Evolutionary conservation across 129 eudicot genomes (phyloP).

Genomic region (Centaurea solstitialis): DNA sequence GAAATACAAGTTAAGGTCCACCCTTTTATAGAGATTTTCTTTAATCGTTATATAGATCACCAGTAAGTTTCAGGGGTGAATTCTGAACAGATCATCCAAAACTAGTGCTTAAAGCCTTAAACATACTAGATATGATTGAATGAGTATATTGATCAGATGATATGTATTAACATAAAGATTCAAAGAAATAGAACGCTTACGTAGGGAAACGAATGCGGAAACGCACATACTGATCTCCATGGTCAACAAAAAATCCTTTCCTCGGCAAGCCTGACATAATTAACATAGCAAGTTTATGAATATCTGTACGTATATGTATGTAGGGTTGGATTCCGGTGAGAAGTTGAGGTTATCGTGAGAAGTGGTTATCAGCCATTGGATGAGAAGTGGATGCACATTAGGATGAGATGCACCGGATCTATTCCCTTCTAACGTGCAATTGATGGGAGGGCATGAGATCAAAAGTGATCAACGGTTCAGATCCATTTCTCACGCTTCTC

Average conservation of each 20-base stretch:
- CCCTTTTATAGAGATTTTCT: not conserved
- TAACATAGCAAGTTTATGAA: slow-evolving; percentile 2
- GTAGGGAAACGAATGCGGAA: slow-evolving; percentile 69
- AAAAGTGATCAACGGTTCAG: no score
- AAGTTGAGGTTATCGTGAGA: no score
- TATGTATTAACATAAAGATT: not conserved
- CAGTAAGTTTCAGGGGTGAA: not conserved
- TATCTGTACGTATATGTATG: not conserved
- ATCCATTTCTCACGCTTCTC: no score
- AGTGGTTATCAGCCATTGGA: no score
- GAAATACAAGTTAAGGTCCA: not conserved
- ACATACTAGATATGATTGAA: slow-evolving; percentile 1
- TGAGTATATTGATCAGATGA: not conserved
- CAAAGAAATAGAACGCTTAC: slow-evolving; percentile 41
- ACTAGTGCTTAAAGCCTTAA: not conserved
- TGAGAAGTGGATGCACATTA: no score
- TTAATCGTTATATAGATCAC: not conserved
- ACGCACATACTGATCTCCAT: slow-evolving; percentile 86
- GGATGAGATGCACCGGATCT: no score
- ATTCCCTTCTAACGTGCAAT: no score
- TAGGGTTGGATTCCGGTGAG: not conserved
- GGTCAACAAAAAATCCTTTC: slow-evolving; percentile 63
- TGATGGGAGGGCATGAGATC: no score
- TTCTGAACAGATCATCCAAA: not conserved
- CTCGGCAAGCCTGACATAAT: slow-evolving; percentile 68